Evolutionary conservation across 805 yeast species (phyloP).

Genomic region (Zygosaccharomyces bisporus): DNA sequence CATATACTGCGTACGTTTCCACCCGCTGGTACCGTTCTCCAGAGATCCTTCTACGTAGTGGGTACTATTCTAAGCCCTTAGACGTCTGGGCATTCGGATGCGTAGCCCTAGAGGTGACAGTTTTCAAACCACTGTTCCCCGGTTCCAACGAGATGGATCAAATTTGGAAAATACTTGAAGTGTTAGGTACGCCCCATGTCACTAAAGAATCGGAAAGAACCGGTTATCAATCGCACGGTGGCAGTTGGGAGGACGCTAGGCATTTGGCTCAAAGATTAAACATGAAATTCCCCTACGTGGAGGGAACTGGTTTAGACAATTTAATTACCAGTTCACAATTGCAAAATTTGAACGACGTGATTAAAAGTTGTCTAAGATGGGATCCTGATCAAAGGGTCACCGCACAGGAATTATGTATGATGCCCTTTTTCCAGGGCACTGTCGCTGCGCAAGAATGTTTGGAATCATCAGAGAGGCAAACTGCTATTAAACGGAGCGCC

Average conservation of each 20-base stretch:
- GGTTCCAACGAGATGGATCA: slow-evolving; percentile 81
- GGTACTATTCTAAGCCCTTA: slow-evolving; percentile 60
- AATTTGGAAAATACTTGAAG: slow-evolving; percentile 58
- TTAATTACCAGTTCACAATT: slow-evolving; percentile 47
- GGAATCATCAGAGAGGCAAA: neutral
- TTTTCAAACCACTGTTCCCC: slow-evolving; percentile 76
- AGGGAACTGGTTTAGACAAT: slow-evolving; percentile 46
- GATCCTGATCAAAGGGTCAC: slow-evolving; percentile 65
- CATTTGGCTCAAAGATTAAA: slow-evolving; percentile 51
- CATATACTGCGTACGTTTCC: slow-evolving; percentile 72
- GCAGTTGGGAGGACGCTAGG: slow-evolving; percentile 66
- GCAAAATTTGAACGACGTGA: slow-evolving; percentile 36
- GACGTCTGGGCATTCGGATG: slow-evolving; percentile 88
- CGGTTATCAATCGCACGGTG: slow-evolving; percentile 54
- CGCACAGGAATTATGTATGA: slow-evolving; percentile 44
- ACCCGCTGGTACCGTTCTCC: slow-evolving; percentile 89
- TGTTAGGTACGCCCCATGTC: slow-evolving; percentile 68
- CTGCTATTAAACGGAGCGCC: neutral
- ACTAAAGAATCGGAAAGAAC: slow-evolving; percentile 21
- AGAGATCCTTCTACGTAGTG: slow-evolving; percentile 65
- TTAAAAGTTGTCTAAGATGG: slow-evolving; percentile 60
- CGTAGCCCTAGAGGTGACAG: slow-evolving; percentile 70
- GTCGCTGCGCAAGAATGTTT: slow-evolving; percentile 16
- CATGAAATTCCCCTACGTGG: slow-evolving; percentile 51
- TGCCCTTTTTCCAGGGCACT: slow-evolving; percentile 54